Conservation (phyloP, 139 green algal species). For the Coelastrella sp. region DNA sequence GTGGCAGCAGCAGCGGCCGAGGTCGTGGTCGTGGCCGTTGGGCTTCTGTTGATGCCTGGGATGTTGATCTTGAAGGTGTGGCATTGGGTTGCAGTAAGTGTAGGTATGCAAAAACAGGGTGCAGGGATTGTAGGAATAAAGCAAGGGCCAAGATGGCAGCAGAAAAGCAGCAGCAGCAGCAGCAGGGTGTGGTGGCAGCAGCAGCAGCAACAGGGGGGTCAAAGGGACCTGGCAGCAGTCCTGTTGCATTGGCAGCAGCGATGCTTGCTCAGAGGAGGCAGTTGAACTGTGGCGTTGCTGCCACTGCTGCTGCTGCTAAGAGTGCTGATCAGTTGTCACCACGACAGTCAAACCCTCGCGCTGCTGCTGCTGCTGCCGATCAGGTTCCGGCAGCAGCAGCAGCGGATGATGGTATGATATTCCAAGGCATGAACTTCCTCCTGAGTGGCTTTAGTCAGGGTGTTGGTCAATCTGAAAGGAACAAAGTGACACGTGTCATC, state of each 20-base stretch:
- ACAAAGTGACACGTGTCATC: neutral
- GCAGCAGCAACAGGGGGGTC: neutral
- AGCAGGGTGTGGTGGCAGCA: neutral
- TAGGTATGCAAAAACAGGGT: neutral
- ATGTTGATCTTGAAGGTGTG: neutral
- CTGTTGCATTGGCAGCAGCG: neutral
- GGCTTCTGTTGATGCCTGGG: neutral
- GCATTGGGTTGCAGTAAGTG: conserved; percentile 14
- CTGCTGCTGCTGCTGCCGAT: neutral
- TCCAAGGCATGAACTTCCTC: conserved; percentile 17
- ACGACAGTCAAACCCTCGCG: neutral
- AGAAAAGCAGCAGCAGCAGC: conserved; percentile 7
- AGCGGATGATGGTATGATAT: neutral
- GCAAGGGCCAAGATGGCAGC: neutral
- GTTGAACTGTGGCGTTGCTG: neutral
- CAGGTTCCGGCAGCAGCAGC: neutral
- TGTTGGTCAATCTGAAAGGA: neutral
- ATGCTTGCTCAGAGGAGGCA: neutral
- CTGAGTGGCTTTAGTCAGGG: conserved; percentile 14
- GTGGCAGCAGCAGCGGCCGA: neutral
- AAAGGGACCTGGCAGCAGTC: neutral
- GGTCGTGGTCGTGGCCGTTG: neutral
- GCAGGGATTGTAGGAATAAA: conserved; percentile 10
- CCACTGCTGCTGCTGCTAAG: neutral
- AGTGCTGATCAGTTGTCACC: neutral